Base-by-base conservation (phyloP, 1,284 basidiomycete genomes). In the Ustilago nuda region DNA sequence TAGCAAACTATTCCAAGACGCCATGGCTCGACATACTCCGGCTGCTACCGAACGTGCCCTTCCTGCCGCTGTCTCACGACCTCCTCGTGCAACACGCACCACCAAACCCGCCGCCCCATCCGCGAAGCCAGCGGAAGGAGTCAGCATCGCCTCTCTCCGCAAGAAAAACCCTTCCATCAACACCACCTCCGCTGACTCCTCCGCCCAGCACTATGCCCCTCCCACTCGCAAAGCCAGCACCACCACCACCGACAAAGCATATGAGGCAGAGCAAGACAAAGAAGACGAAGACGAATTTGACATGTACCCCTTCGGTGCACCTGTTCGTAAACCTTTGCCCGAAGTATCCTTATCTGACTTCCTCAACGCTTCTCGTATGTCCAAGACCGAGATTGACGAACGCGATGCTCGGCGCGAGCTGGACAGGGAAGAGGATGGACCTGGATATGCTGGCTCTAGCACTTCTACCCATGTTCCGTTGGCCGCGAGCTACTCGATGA, bases 331-430 rank as follows among this genome's bases (percentile, higher is more conserved):
- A 5, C 56, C 51, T 19, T 6, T 33, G 1, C 56, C 71, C n/a
- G 70, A 73, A 36, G 63, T 77, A 2, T 70, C 64, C 32, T 61
- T 77, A 61, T 43, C 55, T 43, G 75, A 77, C 56, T 77, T 77
- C 37, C 64, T 77, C 50, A 66, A 77, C 37, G 66, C 70, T 15
- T 67, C 63, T 13, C 66, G 75, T 19, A 77, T 77, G 70, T 61
- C 66, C 33, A 69, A 66, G 43, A 32, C 39, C 54, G 75, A 77
- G 30, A 67, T 73, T 30, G 53, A 43, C 6, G 52, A 69, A 27
- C 73, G 62, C 48, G 72, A 75, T 41, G 59, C 67, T 4, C 51
- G 67, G 23, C 60, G 59, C 15, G 48, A 67, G n/a, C 52, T 60
- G 23, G 70, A 66, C 36, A 35, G 37, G 8, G 60, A 55, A 17